Evolutionary conservation across 2,329 filamentous ascomycete species (phyloP), one percentile per base, ranked within the genome.

Genomic region (Pseudocercospora crystallina): DNA sequence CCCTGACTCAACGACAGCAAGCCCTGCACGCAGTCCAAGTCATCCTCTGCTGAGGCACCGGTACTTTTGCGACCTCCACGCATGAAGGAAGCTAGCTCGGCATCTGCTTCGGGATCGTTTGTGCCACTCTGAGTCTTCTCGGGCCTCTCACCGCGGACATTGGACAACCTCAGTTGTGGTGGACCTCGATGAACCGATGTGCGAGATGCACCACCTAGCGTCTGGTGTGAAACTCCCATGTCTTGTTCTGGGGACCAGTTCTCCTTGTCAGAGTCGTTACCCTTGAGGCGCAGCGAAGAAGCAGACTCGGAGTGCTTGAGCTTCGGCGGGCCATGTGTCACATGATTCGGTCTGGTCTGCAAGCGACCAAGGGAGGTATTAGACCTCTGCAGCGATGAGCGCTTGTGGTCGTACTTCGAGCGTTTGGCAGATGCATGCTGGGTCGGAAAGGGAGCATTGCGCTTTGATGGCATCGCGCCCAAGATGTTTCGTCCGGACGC

Each of bases 241-340:
- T 48, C 48, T 20, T 76, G 56, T 75, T 77, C 1, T 77, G 85
- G 64, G 76, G 81, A 80, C 82, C 90, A 95, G 66, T 97, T 97
- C 73, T 97, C 92, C 73, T 97, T 97, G 69, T 97, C 92, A 1
- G 90, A 96, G 63, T 96, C 91, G 42, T 83, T 68, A 72, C 81
- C 81, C 66, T 61, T 75, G 61, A 69, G 75, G 69, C 76, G 72
- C 17, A 77, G 73, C 33, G 51, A 56, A n/a, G 55, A 48, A 5
- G 59, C 58, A 9, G 65, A 66, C n/a, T 56, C 59, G 5, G 61
- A 59, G 33, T 65, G 59, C 53, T 67, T 67, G 33, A 65, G 50
- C 44, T 62, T 62, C 14, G 58, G 38, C 5, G 44, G 47, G 10
- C 34, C 36, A 12, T 44, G 20, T 17, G 17, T 13, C 14, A 15